Percentiles rank a stretch among this genome's conserved stretches.
These are phyloP conservation scores for Alternaria sp. DNA, from an alignment of 2,329 filamentous ascomycete species.

Conservation along the genomic window DNA sequence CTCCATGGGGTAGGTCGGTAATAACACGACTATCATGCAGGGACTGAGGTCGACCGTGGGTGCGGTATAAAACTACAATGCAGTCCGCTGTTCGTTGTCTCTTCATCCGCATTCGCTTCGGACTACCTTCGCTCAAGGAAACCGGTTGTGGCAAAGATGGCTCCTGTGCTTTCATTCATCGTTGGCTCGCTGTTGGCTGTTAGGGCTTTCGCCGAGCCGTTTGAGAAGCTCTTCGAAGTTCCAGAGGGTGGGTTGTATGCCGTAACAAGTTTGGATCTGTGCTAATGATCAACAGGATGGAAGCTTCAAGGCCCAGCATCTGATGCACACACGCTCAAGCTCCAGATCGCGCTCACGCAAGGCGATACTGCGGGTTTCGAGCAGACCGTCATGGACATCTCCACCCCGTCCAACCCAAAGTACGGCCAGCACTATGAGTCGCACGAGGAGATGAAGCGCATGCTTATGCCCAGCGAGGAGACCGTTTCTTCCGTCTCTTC, in stretches of 20 bases:
- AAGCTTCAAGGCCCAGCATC: conserved; percentile 24
- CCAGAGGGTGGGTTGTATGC: conserved; percentile 25
- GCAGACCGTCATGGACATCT: conserved; percentile 49
- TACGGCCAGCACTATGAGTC: conserved; percentile 59
- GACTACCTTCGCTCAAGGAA: conserved; percentile 17
- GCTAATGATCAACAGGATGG: conserved; percentile 26
- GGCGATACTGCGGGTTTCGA: conserved; percentile 47
- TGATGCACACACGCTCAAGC: conserved; percentile 29
- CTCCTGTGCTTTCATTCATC: conserved; percentile 31
- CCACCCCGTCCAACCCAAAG: conserved; percentile 54
- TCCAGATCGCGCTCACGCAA: conserved; percentile 42
- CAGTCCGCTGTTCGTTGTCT: neutral
- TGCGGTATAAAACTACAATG: conserved; percentile 5
- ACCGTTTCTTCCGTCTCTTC: conserved; percentile 46
- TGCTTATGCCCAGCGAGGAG: conserved; percentile 51
- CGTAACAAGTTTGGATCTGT: neutral
- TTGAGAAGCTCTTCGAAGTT: conserved; percentile 32
- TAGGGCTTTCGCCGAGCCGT: conserved; percentile 30
- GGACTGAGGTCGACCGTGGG: neutral
- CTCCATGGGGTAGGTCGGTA: conserved; percentile 1
- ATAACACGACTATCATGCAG: neutral
- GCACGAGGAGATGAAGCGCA: conserved; percentile 51
- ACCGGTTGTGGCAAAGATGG: conserved; percentile 23
- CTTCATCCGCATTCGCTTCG: conserved; percentile 12
- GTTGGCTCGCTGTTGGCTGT: conserved; percentile 33